These are phyloP conservation scores for Citrus australasica DNA, from an alignment of 345 rosid species.

Conservation along the genomic window DNA sequence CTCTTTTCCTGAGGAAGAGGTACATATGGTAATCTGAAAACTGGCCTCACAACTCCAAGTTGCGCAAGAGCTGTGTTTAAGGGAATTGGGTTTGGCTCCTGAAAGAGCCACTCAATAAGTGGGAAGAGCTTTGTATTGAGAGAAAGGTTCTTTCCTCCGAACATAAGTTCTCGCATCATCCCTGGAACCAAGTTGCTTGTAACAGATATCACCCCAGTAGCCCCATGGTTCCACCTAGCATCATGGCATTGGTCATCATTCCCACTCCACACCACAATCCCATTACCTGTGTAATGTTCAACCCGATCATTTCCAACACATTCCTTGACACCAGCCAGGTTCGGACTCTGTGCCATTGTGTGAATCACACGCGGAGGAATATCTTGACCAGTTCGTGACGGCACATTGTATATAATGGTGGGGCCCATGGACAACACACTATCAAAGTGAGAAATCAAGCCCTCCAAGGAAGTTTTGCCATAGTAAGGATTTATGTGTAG, in stretches of 20 bases:
- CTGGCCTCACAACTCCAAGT: slow-evolving; percentile 76
- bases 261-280: slow-evolving; percentile 82
- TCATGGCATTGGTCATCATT: slow-evolving; percentile 89
- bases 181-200: slow-evolving; percentile 74
- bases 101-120: slow-evolving; percentile 68
- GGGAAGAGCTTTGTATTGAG: slow-evolving; percentile 69
- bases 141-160: slow-evolving; percentile 54
- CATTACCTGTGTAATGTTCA: slow-evolving; percentile 53
- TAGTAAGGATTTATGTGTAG: slow-evolving; percentile 92
- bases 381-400: slow-evolving; percentile 78
- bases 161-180: slow-evolving; percentile 58
- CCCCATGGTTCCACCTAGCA: slow-evolving; percentile 73
- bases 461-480: slow-evolving; percentile 82
- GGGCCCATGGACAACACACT: slow-evolving; percentile 85
- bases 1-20: slow-evolving; percentile 68
- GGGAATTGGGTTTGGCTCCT: slow-evolving; percentile 81
- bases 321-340: slow-evolving; percentile 78
- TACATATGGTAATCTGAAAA: slow-evolving; percentile 74
- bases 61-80: slow-evolving; percentile 88
- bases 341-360: slow-evolving; percentile 49
- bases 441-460: slow-evolving; percentile 65
- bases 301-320: slow-evolving; percentile 71
- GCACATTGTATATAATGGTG: slow-evolving; percentile 79
- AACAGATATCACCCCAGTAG: slow-evolving; percentile 75
- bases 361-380: slow-evolving; percentile 62